A percentile compares a stretch with the other conserved stretches of the same genome.
Conservation (phyloP, 2,329 filamentous ascomycete species). For the Sporothrix brunneoviolacea region DNA sequence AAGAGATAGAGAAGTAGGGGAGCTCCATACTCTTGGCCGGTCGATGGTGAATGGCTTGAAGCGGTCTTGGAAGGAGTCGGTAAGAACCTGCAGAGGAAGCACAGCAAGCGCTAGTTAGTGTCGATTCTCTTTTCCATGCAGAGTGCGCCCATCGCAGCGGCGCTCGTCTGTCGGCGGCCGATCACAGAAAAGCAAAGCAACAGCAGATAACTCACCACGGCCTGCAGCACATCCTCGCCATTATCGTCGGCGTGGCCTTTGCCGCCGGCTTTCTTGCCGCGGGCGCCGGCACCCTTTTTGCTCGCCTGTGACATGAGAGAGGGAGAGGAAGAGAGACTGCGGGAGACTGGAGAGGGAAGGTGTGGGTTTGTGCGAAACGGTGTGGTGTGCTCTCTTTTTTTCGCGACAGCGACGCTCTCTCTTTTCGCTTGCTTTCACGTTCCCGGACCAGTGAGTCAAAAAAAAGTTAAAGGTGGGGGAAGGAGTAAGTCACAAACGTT, state of each 20-base stretch:
- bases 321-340: neutral
- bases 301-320: constrained; percentile 34
- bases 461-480: constrained; percentile 1
- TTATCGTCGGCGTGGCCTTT: constrained; percentile 47
- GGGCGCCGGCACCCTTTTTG: constrained; percentile 17
- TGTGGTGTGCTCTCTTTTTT: neutral
- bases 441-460: constrained; percentile 10
- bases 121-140: no score
- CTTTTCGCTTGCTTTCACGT: constrained; percentile 1
- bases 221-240: constrained; percentile 52
- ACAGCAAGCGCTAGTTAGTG: no score
- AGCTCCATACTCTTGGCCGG: constrained; percentile 68
- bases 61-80: constrained; percentile 89
- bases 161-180: no score
- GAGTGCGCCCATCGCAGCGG: no score
- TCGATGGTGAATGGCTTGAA: constrained; percentile 87
- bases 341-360: neutral
- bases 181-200: no score
- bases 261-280: constrained; percentile 46
- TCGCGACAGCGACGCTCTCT: no score
- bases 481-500: no score
- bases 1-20: neutral
- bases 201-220: constrained; percentile 39
- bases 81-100: constrained; percentile 60
- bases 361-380: neutral